Evolutionary conservation across 768 basidiomycete genomes (phyloP).

Genomic region (Lyophyllum atratum): DNA sequence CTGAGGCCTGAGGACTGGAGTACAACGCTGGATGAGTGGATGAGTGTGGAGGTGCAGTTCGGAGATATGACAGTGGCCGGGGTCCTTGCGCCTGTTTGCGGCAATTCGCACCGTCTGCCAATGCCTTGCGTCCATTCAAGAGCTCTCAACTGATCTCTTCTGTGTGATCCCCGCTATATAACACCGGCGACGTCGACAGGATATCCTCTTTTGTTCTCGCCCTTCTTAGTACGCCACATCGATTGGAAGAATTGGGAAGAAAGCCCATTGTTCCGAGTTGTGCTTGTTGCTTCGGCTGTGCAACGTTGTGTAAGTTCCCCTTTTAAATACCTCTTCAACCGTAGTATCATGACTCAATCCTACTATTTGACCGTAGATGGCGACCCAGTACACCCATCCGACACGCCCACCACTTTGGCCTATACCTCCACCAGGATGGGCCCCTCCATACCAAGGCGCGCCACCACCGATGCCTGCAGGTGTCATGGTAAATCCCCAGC

Average conservation of each 20-base stretch:
- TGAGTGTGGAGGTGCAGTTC: background rate
- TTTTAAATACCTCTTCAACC: background rate
- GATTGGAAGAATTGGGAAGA: background rate
- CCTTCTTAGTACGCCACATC: background rate
- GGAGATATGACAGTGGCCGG: conserved; percentile 1
- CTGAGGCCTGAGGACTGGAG: no score
- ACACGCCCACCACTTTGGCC: conserved; percentile 5
- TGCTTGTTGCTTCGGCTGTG: background rate
- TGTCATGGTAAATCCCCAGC: conserved; percentile 40
- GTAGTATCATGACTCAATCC: background rate
- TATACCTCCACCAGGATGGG: conserved; percentile 18
- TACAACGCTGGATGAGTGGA: no score
- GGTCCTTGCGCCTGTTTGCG: background rate
- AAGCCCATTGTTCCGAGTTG: background rate
- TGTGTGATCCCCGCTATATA: background rate
- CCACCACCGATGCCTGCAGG: conserved; percentile 63
- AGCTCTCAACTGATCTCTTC: background rate
- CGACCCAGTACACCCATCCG: conserved; percentile 4
- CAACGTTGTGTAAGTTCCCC: background rate
- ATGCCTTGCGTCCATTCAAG: conserved; percentile 2
- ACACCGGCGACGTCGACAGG: background rate
- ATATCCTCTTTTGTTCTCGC: background rate
- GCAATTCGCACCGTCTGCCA: background rate
- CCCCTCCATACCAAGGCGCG: conserved; percentile 44
- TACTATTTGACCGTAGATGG: conserved; percentile 5